Conservation (phyloP, 805 yeast species). For the Kuraishia molischiana region DNA sequence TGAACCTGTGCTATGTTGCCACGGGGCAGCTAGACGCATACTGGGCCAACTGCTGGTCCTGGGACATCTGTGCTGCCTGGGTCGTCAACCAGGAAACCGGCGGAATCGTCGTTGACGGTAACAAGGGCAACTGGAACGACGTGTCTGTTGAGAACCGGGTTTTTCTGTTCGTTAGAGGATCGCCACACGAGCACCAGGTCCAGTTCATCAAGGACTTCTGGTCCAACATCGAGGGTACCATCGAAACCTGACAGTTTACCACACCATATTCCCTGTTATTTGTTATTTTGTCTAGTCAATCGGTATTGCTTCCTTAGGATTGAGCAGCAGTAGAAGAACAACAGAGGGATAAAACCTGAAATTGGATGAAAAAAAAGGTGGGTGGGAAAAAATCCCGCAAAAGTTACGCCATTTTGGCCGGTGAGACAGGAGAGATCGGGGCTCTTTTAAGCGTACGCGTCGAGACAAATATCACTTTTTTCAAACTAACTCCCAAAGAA, state of each 20-base stretch:
- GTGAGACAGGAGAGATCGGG: too few relatives aligned
- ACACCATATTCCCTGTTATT: too few relatives aligned
- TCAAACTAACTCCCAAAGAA: too few relatives aligned
- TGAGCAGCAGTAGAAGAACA: too few relatives aligned
- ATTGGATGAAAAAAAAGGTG: background rate
- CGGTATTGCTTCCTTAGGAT: too few relatives aligned
- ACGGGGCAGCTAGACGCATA: conserved; percentile 50
- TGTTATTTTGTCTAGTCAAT: too few relatives aligned
- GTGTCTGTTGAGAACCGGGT: conserved; percentile 23
- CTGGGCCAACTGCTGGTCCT: conserved; percentile 53
- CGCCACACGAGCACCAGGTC: conserved; percentile 7
- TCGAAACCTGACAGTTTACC: background rate
- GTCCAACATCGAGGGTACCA: conserved; percentile 5
- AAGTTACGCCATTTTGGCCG: background rate
- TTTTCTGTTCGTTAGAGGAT: conserved; percentile 10
- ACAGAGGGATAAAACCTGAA: too few relatives aligned
- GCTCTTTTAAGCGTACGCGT: too few relatives aligned
- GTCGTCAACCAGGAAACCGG: conserved; percentile 51
- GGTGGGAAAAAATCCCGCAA: background rate
- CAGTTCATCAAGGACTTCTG: conserved; percentile 8
- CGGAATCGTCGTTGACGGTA: conserved; percentile 46
- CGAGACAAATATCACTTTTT: too few relatives aligned
- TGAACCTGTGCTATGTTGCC: conserved; percentile 50
- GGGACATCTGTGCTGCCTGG: conserved; percentile 71
- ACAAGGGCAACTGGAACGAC: conserved; percentile 33